phyloP scores from a whole-genome alignment of 78 protist species.

The Salpingoeca rosetta region DNA sequence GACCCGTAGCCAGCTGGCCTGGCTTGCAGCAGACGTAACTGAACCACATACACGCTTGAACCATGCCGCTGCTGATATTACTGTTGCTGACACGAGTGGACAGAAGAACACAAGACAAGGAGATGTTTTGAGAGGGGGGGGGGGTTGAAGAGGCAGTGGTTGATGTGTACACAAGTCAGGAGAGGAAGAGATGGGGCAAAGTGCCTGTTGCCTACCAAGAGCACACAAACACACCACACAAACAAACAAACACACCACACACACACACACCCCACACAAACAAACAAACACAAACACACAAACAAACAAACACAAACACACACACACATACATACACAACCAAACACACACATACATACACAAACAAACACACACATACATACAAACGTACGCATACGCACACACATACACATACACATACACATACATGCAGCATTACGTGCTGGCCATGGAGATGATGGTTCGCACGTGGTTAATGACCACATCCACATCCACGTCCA shows the following conservation, averaged over 20 bases:
- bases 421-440: neutral
- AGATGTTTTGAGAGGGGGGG: too few relatives aligned
- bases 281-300: neutral
- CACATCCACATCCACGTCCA: too few relatives aligned
- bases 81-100: too few relatives aligned
- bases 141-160: too few relatives aligned
- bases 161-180: too few relatives aligned
- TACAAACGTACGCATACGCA: neutral
- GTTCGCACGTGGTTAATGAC: too few relatives aligned
- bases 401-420: conserved; percentile 5
- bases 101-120: too few relatives aligned
- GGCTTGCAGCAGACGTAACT: too few relatives aligned
- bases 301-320: neutral
- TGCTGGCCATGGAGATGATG: too few relatives aligned
- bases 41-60: too few relatives aligned
- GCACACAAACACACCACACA: neutral
- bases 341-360: neutral
- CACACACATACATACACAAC: neutral
- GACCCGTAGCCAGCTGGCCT: too few relatives aligned
- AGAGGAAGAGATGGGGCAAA: neutral
- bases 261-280: neutral
- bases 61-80: too few relatives aligned
- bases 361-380: conserved; percentile 6
- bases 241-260: neutral
- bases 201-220: neutral